Evolutionary conservation across 305 asterid genomes (phyloP).

Genomic region (Coffea humblotiana): DNA sequence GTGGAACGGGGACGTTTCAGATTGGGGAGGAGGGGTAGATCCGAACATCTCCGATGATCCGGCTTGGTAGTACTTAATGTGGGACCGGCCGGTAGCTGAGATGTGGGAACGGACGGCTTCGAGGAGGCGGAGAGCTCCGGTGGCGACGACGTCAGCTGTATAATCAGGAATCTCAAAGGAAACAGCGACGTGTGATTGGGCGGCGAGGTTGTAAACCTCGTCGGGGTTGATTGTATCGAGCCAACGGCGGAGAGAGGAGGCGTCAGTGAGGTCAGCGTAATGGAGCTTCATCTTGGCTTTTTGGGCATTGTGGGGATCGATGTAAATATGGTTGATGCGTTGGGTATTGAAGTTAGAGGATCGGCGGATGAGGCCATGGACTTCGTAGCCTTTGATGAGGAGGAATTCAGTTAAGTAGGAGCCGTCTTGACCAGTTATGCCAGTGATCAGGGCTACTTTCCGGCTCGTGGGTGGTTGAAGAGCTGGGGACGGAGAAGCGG

Average conservation of each 20-base stretch:
- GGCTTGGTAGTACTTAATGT: slow-evolving; percentile 81
- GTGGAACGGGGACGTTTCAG: slow-evolving; percentile 78
- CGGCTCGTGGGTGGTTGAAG: slow-evolving; percentile 1
- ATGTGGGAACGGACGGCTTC: slow-evolving; percentile 94
- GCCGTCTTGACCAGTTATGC: slow-evolving; percentile 98
- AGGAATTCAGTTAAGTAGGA: slow-evolving; percentile 93
- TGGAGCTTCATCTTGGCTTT: slow-evolving; percentile 95
- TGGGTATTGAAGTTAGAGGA: slow-evolving; percentile 98
- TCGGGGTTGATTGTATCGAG: slow-evolving; percentile 83
- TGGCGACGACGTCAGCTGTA: slow-evolving; percentile 97
- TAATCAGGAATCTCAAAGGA: slow-evolving; percentile 98
- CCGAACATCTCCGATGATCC: slow-evolving; percentile 99
- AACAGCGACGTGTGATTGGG: slow-evolving; percentile 97
- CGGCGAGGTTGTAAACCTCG: slow-evolving; percentile 97
- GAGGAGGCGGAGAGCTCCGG: slow-evolving; percentile 92
- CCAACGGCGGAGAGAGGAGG: slow-evolving; percentile 99
- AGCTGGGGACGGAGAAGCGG: slow-evolving; percentile 5
- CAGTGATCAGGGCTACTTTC: slow-evolving; percentile 87
- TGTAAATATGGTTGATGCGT: slow-evolving; percentile 92
- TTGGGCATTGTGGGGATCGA: slow-evolving; percentile 90
- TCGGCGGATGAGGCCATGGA: slow-evolving; percentile 96
- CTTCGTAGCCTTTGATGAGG: slow-evolving; percentile 75
- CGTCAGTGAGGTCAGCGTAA: slow-evolving; percentile 94
- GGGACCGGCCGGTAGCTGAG: slow-evolving; percentile 71
- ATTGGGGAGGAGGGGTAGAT: slow-evolving; percentile 93